phyloP scores from a whole-genome alignment of 306 rosid genomes.

The Alnus glutinosa region DNA sequence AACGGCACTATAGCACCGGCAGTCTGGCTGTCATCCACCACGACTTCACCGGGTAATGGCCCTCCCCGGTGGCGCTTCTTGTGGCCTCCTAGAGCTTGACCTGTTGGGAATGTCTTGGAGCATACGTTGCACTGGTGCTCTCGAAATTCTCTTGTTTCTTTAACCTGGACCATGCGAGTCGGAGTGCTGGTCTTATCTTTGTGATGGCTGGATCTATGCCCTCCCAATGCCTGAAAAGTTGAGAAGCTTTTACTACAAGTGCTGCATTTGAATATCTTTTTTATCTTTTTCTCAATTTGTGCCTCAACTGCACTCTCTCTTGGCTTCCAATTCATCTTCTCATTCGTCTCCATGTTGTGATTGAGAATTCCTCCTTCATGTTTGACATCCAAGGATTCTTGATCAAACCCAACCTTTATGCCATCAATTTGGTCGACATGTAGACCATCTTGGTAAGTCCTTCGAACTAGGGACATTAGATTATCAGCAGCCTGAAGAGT shows the following conservation, averaged over 20 bases:
- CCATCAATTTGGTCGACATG: not conserved
- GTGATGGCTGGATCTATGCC: not conserved
- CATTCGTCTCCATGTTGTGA: not conserved
- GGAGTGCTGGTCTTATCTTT: not conserved
- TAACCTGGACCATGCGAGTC: not conserved
- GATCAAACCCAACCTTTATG: no score
- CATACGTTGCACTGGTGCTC: not conserved
- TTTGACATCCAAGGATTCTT: not conserved
- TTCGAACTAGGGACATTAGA: not conserved
- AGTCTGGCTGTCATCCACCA: not conserved
- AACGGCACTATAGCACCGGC: not conserved
- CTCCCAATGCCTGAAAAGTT: not conserved
- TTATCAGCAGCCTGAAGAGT: not conserved
- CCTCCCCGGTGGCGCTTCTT: not conserved
- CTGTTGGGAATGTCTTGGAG: not conserved
- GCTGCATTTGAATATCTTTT: not conserved
- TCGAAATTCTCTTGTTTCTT: not conserved
- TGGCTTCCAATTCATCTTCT: not conserved
- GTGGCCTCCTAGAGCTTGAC: not conserved
- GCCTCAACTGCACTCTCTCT: no score
- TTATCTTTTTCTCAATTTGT: not conserved
- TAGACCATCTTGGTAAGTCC: not conserved
- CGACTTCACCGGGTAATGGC: not conserved
- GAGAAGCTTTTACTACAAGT: not conserved
- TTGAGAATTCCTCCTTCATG: not conserved